Evolutionary conservation across 768 basidiomycete species (phyloP), one percentile per base, ranked within the genome.

Genomic region (Boletus vinaceobasis): DNA sequence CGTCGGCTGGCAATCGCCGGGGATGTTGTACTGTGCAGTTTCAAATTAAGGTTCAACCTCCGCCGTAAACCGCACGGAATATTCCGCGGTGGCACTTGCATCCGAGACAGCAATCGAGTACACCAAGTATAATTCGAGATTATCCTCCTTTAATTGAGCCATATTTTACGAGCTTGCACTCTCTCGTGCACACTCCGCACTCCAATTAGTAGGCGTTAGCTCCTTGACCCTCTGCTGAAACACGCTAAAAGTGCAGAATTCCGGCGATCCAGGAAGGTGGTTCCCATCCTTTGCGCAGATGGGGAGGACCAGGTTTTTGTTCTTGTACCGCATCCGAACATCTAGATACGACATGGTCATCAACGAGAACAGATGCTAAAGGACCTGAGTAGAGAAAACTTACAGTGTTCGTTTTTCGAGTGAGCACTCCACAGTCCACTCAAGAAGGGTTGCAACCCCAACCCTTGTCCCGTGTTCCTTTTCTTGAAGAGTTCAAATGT

Each of bases 271-370:
- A 4, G 80, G 73, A 7, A 88, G 71, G 62, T 91, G 89, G 51
- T 87, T 79, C 5, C 86, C 86, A 43, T 79, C 74, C 7, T 77
- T 79, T 2, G 84, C 81, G 59, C 89, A 91, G 14, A 83, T 54
- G 0, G 89, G 88, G 6, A 90, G 72, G 3, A 72, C 47, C 72
- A 90, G 69, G 60, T 79, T 80, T 54, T 77, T 76, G 72, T 88
- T 88, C 70, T 88, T 85, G 63, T 90, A 88, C 26, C 88, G 80
- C 79, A 88, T 82, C n/a, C 89, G 82, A 43, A 91, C 74, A 62
- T 79, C 85, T 86, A 56, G 38, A 55, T 46, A 23, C 14, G 35
- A 33, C 13, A 26, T 14, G 1, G 3, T 32, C 19, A 19, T 47
- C 48, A 48, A 14, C 15, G 31, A 19, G 45, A 43, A 31, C 5